phyloP scores from a whole-genome alignment of 2,329 filamentous ascomycete genomes.

The Massarina eburnea region DNA sequence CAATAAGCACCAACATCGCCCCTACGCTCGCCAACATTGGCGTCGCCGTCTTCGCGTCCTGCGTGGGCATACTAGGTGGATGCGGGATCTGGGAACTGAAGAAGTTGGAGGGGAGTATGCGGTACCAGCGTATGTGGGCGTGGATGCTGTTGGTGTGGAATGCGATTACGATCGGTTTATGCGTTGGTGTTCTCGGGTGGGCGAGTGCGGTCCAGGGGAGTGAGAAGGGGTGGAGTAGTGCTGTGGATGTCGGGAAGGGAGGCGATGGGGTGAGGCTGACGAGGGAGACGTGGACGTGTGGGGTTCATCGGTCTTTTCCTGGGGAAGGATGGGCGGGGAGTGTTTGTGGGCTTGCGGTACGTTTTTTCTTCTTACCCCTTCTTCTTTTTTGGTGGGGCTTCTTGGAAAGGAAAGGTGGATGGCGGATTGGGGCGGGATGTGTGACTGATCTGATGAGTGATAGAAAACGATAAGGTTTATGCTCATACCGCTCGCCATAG shows the following conservation, averaged over 20 bases:
- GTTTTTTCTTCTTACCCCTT: too few relatives aligned
- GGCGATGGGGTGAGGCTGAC: constrained; percentile 15
- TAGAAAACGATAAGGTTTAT: constrained; percentile 29
- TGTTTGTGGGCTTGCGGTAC: constrained; percentile 27
- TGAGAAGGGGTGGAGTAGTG: constrained; percentile 17
- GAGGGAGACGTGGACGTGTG: constrained; percentile 32
- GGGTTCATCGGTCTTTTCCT: constrained; percentile 21
- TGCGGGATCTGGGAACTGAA: constrained; percentile 34
- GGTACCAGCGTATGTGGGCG: constrained; percentile 22
- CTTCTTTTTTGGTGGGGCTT: too few relatives aligned
- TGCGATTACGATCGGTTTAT: constrained; percentile 14
- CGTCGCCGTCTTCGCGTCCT: constrained; percentile 16
- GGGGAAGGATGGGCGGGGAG: constrained; percentile 23
- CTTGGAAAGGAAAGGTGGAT: too few relatives aligned
- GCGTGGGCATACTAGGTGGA: constrained; percentile 18
- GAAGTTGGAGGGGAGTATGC: constrained; percentile 24
- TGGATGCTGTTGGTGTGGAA: constrained; percentile 26
- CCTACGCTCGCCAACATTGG: constrained; percentile 22
- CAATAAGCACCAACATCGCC: constrained; percentile 13
- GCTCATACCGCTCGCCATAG: constrained; percentile 24
- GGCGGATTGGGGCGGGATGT: background rate
- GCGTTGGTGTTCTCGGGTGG: constrained; percentile 24
- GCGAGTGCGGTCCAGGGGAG: constrained; percentile 19
- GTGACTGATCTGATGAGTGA: background rate
- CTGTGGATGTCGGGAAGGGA: constrained; percentile 16